These are phyloP conservation scores for Drechslerella dactyloides DNA, from an alignment of 2,329 filamentous ascomycete genomes.

Conservation along the genomic window DNA sequence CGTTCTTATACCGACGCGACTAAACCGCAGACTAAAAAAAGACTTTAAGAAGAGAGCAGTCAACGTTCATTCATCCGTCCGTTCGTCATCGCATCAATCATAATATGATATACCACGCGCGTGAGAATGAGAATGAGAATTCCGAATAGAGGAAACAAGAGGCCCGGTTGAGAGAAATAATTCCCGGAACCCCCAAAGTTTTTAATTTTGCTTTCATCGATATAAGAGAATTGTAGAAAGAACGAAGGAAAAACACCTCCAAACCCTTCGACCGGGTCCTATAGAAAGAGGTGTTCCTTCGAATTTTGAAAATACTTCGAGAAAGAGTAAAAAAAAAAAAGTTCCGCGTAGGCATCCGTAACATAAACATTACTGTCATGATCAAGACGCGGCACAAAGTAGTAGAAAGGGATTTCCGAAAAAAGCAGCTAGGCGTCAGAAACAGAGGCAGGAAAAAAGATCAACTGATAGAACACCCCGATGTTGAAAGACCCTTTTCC, in stretches of 20 bases:
- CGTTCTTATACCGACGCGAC: too few relatives aligned
- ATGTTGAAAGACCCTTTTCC: conserved; percentile 45
- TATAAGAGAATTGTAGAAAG: neutral
- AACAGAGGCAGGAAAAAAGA: conserved; percentile 21
- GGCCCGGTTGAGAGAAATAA: conserved; percentile 3
- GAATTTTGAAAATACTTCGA: too few relatives aligned
- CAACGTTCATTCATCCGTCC: too few relatives aligned
- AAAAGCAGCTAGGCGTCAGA: conserved; percentile 5
- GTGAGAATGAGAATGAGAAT: too few relatives aligned
- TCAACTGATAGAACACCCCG: conserved; percentile 40
- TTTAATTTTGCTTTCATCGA: neutral
- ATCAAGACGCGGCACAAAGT: conserved; percentile 33
- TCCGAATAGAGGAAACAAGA: too few relatives aligned
- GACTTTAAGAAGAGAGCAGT: too few relatives aligned
- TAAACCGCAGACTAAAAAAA: too few relatives aligned
- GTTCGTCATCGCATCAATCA: too few relatives aligned
- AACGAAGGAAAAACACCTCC: too few relatives aligned
- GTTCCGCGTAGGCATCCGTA: conserved; percentile 35
- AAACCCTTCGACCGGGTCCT: neutral
- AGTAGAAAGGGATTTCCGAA: neutral
- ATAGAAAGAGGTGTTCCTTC: neutral
- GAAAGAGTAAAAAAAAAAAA: conserved; percentile 8
- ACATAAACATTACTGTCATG: conserved; percentile 50
- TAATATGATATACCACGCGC: too few relatives aligned
- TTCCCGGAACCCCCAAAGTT: neutral